phyloP scores from a whole-genome alignment of 768 basidiomycete species.

The Fomitopsis serialis region DNA sequence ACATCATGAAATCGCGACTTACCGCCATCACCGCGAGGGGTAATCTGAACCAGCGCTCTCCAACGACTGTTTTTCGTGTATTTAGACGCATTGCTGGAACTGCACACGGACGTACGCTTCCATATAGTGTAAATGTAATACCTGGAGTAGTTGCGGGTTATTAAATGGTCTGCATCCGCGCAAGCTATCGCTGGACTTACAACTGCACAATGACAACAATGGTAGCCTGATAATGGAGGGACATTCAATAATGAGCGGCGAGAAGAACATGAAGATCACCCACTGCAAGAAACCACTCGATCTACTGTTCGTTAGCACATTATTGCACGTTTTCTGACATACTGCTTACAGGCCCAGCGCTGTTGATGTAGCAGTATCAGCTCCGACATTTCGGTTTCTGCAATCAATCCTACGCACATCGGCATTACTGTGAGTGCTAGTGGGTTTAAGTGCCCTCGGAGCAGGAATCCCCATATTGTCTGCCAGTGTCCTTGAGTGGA shows the following conservation, averaged over 20 bases:
- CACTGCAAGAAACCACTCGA: not conserved
- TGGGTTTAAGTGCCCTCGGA: not conserved
- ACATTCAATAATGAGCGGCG: not conserved
- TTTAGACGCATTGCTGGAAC: not conserved
- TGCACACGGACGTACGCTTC: not conserved
- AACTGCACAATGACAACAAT: not conserved
- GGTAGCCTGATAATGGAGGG: not conserved
- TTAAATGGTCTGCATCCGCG: too few species aligned
- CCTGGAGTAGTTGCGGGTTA: not conserved
- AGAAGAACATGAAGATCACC: not conserved
- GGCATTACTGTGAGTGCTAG: not conserved
- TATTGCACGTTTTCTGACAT: not conserved
- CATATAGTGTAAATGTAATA: not conserved
- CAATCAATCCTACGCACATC: not conserved
- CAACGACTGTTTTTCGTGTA: not conserved
- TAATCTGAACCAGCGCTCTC: not conserved
- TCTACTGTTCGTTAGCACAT: not conserved
- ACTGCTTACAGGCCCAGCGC: not conserved
- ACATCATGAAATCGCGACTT: not conserved
- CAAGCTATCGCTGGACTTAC: too few species aligned
- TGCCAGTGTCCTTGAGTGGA: not conserved
- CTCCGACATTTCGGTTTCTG: not conserved
- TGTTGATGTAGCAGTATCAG: not conserved
- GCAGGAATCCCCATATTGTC: not conserved
- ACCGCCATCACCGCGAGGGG: not conserved